These are phyloP conservation scores for Fraxinus latifolia DNA, from an alignment of 305 asterid species.

Conservation along the genomic window DNA sequence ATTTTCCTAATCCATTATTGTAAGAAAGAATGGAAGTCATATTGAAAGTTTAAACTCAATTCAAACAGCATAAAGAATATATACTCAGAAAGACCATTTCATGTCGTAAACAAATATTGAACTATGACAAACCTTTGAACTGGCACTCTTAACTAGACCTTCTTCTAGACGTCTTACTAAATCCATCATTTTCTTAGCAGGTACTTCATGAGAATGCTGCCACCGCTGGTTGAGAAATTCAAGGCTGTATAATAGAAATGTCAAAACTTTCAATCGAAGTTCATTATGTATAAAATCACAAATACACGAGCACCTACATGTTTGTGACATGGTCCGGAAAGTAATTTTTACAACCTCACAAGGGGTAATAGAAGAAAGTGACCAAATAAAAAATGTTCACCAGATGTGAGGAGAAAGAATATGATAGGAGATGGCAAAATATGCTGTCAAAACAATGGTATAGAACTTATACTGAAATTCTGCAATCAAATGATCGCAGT, in stretches of 20 bases:
- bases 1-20: slow-evolving; percentile 4
- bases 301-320: slow-evolving; percentile 6
- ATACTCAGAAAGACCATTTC: not conserved
- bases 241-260: slow-evolving; percentile 54
- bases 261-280: slow-evolving; percentile 23
- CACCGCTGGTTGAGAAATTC: slow-evolving; percentile 60
- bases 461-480: not conserved
- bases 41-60: not conserved
- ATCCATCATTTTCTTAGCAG: slow-evolving; percentile 56
- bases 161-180: slow-evolving; percentile 85
- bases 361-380: not conserved
- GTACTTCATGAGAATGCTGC: slow-evolving; percentile 57
- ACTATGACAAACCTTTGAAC: slow-evolving; percentile 54
- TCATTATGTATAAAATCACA: slow-evolving; percentile 14
- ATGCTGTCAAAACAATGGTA: not conserved
- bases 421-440: not conserved
- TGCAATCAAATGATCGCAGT: not conserved
- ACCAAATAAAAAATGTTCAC: not conserved
- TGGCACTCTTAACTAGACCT: slow-evolving; percentile 65
- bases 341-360: slow-evolving; percentile 1
- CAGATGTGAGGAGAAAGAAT: not conserved
- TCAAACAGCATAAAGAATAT: slow-evolving; percentile 1
- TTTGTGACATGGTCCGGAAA: not conserved
- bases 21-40: slow-evolving; percentile 13
- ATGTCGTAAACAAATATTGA: slow-evolving; percentile 11